These are phyloP conservation scores for Ogataea wickerhamii DNA, from an alignment of 805 yeast genomes.

Conservation along the genomic window DNA sequence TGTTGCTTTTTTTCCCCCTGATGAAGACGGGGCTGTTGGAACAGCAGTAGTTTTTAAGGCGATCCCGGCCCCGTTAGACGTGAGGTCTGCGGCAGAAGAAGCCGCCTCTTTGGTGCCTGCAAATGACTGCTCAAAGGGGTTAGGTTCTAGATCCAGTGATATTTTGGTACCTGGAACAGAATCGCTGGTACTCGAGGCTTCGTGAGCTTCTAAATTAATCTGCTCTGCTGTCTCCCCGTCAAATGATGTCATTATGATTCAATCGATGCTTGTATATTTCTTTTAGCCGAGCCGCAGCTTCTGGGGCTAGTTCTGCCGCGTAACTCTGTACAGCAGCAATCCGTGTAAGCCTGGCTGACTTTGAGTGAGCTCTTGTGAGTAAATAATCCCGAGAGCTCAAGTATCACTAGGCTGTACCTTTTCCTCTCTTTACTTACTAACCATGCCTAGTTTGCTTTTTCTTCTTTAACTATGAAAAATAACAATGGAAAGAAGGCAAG, in stretches of 20 bases:
- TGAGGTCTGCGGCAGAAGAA: constrained; percentile 29
- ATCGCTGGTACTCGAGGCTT: constrained; percentile 2
- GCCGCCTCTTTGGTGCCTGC: constrained; percentile 33
- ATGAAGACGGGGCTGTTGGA: background rate
- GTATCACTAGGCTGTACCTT: no score
- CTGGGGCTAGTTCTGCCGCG: background rate
- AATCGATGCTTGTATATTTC: background rate
- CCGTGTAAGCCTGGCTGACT: no score
- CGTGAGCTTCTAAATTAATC: background rate
- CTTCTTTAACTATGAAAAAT: no score
- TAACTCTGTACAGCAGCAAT: no score
- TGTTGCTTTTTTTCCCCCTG: background rate
- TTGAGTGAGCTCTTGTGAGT: no score
- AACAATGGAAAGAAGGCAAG: no score
- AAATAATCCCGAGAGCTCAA: no score
- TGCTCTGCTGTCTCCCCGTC: constrained; percentile 6
- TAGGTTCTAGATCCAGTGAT: constrained; percentile 63
- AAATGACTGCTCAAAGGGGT: constrained; percentile 93
- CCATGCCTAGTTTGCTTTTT: no score
- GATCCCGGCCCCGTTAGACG: constrained; percentile 4
- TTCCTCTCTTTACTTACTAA: no score
- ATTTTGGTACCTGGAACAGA: constrained; percentile 12
- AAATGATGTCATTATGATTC: constrained; percentile 19
- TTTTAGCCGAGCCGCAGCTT: background rate
- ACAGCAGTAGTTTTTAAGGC: background rate